Percentiles rank a stretch among this genome's conserved stretches.
phyloP scores from a whole-genome alignment of 805 yeast genomes.

The Ogataea corticis region DNA sequence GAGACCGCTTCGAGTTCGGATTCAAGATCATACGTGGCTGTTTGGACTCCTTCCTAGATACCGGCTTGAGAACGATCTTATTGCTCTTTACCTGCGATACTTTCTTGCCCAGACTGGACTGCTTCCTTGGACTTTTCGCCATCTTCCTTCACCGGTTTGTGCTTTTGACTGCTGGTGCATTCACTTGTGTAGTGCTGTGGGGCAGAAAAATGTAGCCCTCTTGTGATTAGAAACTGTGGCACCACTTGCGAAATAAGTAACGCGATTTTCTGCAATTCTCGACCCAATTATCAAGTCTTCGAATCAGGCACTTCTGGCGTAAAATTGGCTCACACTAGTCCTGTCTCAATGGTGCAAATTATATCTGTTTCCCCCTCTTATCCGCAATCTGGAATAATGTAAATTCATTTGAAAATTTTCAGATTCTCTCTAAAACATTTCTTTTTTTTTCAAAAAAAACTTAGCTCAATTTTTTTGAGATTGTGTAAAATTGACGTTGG shows the following conservation, averaged over 20 bases:
- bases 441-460: constrained; percentile 1
- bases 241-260: not conserved
- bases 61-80: constrained; percentile 26
- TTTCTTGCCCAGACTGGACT: constrained; percentile 25
- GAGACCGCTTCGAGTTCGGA: constrained; percentile 8
- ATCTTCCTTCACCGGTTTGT: constrained; percentile 11
- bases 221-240: not conserved
- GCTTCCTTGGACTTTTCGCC: constrained; percentile 35
- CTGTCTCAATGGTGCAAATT: not conserved
- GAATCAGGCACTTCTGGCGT: not conserved
- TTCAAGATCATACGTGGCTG: constrained; percentile 7
- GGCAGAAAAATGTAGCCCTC: constrained; percentile 1
- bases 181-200: constrained; percentile 1
- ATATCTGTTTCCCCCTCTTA: constrained; percentile 6
- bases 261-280: not conserved
- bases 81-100: constrained; percentile 29
- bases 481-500: not conserved
- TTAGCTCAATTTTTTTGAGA: not conserved
- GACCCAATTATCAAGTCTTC: not conserved
- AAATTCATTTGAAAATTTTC: constrained; percentile 19
- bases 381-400: constrained; percentile 11
- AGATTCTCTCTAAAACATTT: constrained; percentile 12
- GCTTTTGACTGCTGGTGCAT: constrained; percentile 3
- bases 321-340: constrained; percentile 5
- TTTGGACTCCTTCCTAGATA: constrained; percentile 31